These are phyloP conservation scores for Laetiporus sulphureus DNA, from an alignment of 1,284 basidiomycete genomes.

Conservation along the genomic window DNA sequence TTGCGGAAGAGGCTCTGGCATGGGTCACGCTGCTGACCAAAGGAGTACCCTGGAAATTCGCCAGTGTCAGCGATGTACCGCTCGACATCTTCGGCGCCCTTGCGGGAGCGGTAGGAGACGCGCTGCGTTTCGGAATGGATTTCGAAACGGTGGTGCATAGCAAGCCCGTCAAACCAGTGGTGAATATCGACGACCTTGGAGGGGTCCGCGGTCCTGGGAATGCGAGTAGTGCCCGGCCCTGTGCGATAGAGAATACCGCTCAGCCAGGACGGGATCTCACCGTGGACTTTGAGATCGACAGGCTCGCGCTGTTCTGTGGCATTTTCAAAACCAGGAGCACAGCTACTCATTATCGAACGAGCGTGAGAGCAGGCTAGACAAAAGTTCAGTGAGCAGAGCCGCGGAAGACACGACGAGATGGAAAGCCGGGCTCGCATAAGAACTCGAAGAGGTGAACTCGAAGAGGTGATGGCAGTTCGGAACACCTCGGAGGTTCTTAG, in stretches of 20 bases:
- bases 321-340: constrained; percentile 9
- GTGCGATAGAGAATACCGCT: constrained; percentile 21
- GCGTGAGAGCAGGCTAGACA: too few species aligned
- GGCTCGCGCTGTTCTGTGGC: constrained; percentile 11
- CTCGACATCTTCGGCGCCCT: constrained; percentile 13
- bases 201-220: constrained; percentile 11
- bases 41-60: constrained; percentile 10
- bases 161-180: constrained; percentile 25
- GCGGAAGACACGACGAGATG: too few species aligned
- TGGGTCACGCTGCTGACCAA: constrained; percentile 18
- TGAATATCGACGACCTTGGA: constrained; percentile 13
- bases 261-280: constrained; percentile 19
- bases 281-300: constrained; percentile 10
- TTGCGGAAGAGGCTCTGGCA: constrained; percentile 21
- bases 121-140: constrained; percentile 12
- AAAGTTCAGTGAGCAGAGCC: too few species aligned
- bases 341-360: too few species aligned
- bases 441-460: too few species aligned
- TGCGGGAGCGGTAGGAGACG: constrained; percentile 18
- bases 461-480: too few species aligned
- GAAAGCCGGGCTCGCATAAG: too few species aligned
- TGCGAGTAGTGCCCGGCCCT: constrained; percentile 20
- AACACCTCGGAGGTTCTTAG: too few species aligned
- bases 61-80: constrained; percentile 12
- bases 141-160: constrained; percentile 21